These are phyloP conservation scores for Pouteria glomerata DNA, from an alignment of 148 eudicot genomes.

Conservation along the genomic window DNA sequence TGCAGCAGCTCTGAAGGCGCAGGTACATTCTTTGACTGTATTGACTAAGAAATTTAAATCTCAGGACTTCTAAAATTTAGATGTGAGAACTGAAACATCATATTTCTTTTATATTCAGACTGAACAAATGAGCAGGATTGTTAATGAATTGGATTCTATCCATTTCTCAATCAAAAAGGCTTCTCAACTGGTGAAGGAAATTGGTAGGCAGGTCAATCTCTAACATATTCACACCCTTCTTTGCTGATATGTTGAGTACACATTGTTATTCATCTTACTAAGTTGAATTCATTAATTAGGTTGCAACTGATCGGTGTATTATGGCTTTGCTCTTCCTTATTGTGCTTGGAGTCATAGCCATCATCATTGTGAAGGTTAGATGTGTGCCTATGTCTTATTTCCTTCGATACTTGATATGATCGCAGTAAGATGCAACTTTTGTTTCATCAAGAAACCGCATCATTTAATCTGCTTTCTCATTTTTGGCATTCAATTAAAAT, in stretches of 20 bases:
- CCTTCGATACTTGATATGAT: not conserved
- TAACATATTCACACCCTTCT: slow-evolving; percentile 12
- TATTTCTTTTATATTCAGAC: slow-evolving; percentile 45
- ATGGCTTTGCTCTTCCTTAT: slow-evolving; percentile 90
- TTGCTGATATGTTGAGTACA: slow-evolving; percentile 4
- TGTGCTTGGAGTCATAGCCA: slow-evolving; percentile 82
- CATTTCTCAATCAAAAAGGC: slow-evolving; percentile 91
- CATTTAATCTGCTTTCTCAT: too few relatives aligned
- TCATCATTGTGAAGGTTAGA: slow-evolving; percentile 82
- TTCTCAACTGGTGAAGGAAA: slow-evolving; percentile 88
- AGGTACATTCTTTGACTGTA: slow-evolving; percentile 38
- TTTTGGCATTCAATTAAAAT: too few relatives aligned
- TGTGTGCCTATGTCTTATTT: not conserved
- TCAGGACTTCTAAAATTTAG: not conserved
- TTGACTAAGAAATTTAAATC: not conserved
- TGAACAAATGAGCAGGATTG: slow-evolving; percentile 95
- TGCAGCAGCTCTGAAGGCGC: slow-evolving; percentile 88
- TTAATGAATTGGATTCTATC: slow-evolving; percentile 90
- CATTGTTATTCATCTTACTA: slow-evolving; percentile 22
- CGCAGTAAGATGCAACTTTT: not conserved
- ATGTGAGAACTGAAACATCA: not conserved
- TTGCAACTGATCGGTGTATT: slow-evolving; percentile 90
- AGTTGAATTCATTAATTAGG: slow-evolving; percentile 43
- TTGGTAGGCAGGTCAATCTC: slow-evolving; percentile 95
- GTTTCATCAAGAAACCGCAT: too few relatives aligned